A percentile compares a stretch with the other conserved stretches of the same genome.
Conservation (phyloP, 1,284 basidiomycete species). For the Coniferiporia sulphurascens region DNA sequence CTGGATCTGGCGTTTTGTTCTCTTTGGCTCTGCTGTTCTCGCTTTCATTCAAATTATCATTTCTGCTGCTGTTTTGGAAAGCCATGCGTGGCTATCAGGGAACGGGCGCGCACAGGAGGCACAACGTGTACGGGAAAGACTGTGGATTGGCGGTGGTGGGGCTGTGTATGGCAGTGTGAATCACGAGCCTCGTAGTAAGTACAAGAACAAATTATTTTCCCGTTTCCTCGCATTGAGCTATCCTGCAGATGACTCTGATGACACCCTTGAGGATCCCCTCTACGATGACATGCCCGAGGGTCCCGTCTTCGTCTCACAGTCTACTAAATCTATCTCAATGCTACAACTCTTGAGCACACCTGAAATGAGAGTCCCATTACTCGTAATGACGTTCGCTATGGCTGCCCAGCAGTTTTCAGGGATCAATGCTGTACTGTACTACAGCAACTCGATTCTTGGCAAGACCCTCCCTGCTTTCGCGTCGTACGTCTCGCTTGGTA, state of each 20-base stretch:
- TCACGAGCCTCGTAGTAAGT: slow-evolving; percentile 10
- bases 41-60: slow-evolving; percentile 56
- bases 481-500: slow-evolving; percentile 72
- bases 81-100: slow-evolving; percentile 58
- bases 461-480: slow-evolving; percentile 73
- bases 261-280: slow-evolving; percentile 41
- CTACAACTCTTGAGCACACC: slow-evolving; percentile 48
- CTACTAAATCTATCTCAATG: slow-evolving; percentile 39
- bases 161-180: slow-evolving; percentile 15
- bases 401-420: slow-evolving; percentile 75
- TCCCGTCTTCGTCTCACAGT: slow-evolving; percentile 8
- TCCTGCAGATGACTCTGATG: slow-evolving; percentile 21
- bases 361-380: slow-evolving; percentile 63
- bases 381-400: slow-evolving; percentile 71
- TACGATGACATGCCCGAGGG: slow-evolving; percentile 27
- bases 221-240: not conserved
- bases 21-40: slow-evolving; percentile 58
- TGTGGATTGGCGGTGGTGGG: slow-evolving; percentile 43
- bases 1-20: slow-evolving; percentile 69
- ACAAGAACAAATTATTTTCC: not conserved
- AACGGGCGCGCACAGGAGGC: slow-evolving; percentile 48
- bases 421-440: slow-evolving; percentile 79
- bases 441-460: slow-evolving; percentile 82
- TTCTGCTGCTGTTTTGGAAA: slow-evolving; percentile 54
- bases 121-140: slow-evolving; percentile 37